phyloP scores from a whole-genome alignment of 2,329 filamentous ascomycete genomes.

The Cytospora piceicola region DNA sequence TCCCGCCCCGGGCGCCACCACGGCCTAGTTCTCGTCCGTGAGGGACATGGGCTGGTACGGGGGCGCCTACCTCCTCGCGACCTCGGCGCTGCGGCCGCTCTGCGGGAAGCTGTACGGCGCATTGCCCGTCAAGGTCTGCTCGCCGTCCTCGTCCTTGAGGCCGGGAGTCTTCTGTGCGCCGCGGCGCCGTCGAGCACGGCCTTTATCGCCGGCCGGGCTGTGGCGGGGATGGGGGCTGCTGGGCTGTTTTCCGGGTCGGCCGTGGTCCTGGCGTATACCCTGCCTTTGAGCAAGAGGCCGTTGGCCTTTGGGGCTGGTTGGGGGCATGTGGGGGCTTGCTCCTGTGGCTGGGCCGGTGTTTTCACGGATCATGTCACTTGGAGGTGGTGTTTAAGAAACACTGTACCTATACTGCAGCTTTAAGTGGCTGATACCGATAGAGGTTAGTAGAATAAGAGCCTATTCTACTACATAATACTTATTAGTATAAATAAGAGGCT shows the following conservation, averaged over 20 bases:
- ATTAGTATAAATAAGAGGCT: too few species aligned
- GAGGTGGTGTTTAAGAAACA: conserved; percentile 62
- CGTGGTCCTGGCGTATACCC: conserved; percentile 51
- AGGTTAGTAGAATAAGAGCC: too few species aligned
- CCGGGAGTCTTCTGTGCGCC: conserved; percentile 44
- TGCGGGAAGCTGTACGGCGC: conserved; percentile 55
- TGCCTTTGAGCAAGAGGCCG: conserved; percentile 58
- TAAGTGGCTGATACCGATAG: too few species aligned
- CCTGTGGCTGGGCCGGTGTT: conserved; percentile 53
- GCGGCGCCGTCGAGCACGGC: conserved; percentile 50
- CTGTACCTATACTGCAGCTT: too few species aligned
- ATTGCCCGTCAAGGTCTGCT: conserved; percentile 54
- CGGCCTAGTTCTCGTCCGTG: conserved; percentile 47
- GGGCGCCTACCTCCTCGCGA: conserved; percentile 53
- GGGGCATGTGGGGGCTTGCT: conserved; percentile 58
- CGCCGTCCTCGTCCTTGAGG: conserved; percentile 41
- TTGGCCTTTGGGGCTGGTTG: conserved; percentile 59
- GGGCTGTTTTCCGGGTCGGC: conserved; percentile 56
- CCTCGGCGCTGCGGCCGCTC: conserved; percentile 53
- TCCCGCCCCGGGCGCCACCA: conserved; percentile 57
- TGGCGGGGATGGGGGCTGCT: conserved; percentile 56
- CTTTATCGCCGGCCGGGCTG: conserved; percentile 56
- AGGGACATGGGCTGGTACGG: conserved; percentile 60
- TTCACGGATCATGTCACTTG: conserved; percentile 55
- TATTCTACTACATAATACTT: too few species aligned